Evolutionary conservation across 768 basidiomycete species (phyloP).

Genomic region (Glaciozyma martinii): DNA sequence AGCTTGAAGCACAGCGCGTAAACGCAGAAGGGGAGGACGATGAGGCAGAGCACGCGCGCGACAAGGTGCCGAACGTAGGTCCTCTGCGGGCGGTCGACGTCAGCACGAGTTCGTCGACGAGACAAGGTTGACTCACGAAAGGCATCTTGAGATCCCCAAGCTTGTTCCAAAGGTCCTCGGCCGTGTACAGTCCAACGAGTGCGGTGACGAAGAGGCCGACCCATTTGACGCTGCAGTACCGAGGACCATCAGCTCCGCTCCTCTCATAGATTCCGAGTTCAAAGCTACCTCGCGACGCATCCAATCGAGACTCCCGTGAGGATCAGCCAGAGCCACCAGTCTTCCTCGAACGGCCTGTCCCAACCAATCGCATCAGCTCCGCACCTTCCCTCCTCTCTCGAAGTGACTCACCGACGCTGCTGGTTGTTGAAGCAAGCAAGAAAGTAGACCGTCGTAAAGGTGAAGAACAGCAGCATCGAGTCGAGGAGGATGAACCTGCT

Average conservation of each 20-base stretch:
- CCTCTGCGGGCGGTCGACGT: constrained; percentile 46
- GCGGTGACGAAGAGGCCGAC: constrained; percentile 92
- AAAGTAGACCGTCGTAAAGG: constrained; percentile 90
- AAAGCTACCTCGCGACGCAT: constrained; percentile 70
- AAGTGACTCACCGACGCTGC: constrained; percentile 68
- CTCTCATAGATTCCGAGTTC: background rate
- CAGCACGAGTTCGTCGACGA: constrained; percentile 1
- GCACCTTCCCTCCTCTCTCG: no score
- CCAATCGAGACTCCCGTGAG: constrained; percentile 92
- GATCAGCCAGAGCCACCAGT: constrained; percentile 97
- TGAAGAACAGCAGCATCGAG: constrained; percentile 98
- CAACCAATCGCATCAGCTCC: constrained; percentile 10
- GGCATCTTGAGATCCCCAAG: constrained; percentile 92
- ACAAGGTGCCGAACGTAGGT: constrained; percentile 86
- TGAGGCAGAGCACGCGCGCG: constrained; percentile 74
- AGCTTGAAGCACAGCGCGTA: constrained; percentile 93
- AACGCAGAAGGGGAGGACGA: constrained; percentile 78
- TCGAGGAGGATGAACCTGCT: constrained; percentile 95
- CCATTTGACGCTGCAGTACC: constrained; percentile 72
- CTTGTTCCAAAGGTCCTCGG: constrained; percentile 97
- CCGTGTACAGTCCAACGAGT: constrained; percentile 87
- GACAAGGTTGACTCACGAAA: constrained; percentile 50
- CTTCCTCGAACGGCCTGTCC: constrained; percentile 74
- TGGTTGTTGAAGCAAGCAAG: constrained; percentile 95
- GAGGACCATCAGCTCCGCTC: background rate